Evolutionary conservation across 1,284 basidiomycete species (phyloP), one percentile per base, ranked within the genome.

Genomic region (Heliocybe sulcata): DNA sequence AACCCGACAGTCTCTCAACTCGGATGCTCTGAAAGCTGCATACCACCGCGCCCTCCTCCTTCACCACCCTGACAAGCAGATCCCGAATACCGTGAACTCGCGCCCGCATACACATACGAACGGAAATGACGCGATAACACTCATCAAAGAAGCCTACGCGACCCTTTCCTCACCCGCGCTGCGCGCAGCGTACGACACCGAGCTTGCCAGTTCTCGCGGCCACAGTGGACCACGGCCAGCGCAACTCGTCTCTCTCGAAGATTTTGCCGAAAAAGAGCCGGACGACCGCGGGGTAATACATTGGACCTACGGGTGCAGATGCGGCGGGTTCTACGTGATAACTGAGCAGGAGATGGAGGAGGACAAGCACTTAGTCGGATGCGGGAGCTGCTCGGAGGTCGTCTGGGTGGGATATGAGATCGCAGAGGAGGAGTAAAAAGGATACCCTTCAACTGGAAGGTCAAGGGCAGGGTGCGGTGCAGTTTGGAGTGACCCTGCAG

Each of bases 321-420:
- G 89, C 64, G 86, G 87, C 49, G 84, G 84, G 1, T 58, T 45
- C 12, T 91, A 89, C 61, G 66, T 61, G 25, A 81, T 91, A 52
- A 73, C 71, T 0, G 75, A 77, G 57, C 65, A 61, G 1, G 77
- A 85, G 55, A 76, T 91, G 73, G 86, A 90, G 58, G 68, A 69
- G 1, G 88, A 80, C 11, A 70, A 73, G 45, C 88, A 91, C 67
- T 71, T 90, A 11, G 69, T 88, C 9, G 82, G 77, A 1, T 91
- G 89, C 60, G 77, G 69, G 55, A 80, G 78, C 55, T 91, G 88
- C 63, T 91, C 89, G 14, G 89, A 91, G 67, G 80, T 79, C 3
- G 72, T 91, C 1, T 91, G 88, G 85, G 83, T 82, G 19, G 88
- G 89, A 2, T 91, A 89, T 61, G 83, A 88, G 64, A 60, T 77